These are phyloP conservation scores for Diaporthe eres DNA, from an alignment of 2,329 filamentous ascomycete species.

Conservation along the genomic window DNA sequence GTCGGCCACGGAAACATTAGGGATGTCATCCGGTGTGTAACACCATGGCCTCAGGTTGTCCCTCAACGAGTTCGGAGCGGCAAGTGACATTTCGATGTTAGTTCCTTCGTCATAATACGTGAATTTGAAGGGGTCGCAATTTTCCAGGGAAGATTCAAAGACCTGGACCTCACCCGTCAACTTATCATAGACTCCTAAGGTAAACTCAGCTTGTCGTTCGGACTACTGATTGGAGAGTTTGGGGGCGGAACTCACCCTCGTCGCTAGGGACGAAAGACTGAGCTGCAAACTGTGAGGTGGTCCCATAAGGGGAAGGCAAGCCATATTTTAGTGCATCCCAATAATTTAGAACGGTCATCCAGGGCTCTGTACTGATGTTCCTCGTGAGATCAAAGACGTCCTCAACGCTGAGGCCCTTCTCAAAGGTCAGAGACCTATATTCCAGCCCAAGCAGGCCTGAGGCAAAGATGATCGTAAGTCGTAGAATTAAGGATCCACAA, in stretches of 20 bases:
- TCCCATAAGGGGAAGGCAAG: not conserved
- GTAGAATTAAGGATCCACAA: not conserved
- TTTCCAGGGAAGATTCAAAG: not conserved
- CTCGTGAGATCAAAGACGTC: not conserved
- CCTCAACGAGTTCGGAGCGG: not conserved
- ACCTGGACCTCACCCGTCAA: not conserved
- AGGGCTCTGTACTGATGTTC: too few relatives aligned
- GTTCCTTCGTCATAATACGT: not conserved
- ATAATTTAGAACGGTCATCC: not conserved
- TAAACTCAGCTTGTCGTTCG: too few relatives aligned
- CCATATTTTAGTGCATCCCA: not conserved
- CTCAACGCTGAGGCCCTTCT: rapidly evolving
- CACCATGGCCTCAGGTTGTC: not conserved
- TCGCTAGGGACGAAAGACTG: not conserved
- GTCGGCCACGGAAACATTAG: not conserved
- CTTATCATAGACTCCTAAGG: rapidly evolving
- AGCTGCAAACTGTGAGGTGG: not conserved
- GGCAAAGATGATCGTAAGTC: not conserved
- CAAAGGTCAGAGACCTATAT: not conserved
- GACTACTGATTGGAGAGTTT: too few relatives aligned
- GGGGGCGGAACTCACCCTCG: not conserved
- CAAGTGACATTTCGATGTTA: too few relatives aligned
- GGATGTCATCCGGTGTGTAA: too few relatives aligned
- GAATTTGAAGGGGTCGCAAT: not conserved
- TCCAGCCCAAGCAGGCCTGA: not conserved